These are phyloP conservation scores for Phytophthora sansomeana DNA, from an alignment of 352 stramenopile species.

Conservation along the genomic window DNA sequence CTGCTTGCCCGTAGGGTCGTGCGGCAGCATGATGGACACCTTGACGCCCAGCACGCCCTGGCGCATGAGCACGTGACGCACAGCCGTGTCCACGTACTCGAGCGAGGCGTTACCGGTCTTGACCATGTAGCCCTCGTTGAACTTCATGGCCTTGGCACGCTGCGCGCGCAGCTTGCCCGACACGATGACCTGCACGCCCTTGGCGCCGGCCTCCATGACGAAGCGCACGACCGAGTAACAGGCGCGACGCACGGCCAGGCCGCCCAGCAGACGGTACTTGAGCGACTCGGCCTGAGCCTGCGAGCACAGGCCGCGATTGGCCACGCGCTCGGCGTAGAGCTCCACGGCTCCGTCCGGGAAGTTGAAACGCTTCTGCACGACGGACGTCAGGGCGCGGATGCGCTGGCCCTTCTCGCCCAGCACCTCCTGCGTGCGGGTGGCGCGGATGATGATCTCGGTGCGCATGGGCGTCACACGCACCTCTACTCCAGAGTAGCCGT, in stretches of 20 bases:
- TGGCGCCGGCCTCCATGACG: constrained; percentile 99
- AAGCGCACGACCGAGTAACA: constrained; percentile 99
- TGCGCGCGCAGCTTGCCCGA: constrained; percentile 99
- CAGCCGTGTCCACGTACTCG: constrained; percentile 99
- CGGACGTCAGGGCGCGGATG: constrained; percentile 98
- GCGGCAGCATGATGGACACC: constrained; percentile 99
- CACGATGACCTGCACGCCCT: constrained; percentile 99
- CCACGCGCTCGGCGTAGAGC: constrained; percentile 99
- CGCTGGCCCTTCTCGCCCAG: constrained; percentile 99
- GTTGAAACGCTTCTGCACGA: constrained; percentile 99
- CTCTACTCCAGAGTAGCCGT: constrained; percentile 99
- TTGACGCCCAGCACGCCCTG: constrained; percentile 99
- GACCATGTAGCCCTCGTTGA: constrained; percentile 99
- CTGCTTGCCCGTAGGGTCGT: constrained; percentile 97
- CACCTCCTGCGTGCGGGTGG: constrained; percentile 99
- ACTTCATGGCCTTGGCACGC: constrained; percentile 99
- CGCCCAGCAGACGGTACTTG: constrained; percentile 99
- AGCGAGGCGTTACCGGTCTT: constrained; percentile 98
- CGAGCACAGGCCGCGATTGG: constrained; percentile 98
- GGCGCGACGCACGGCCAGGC: constrained; percentile 97
- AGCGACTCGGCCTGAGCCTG: constrained; percentile 99
- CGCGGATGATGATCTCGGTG: constrained; percentile 99
- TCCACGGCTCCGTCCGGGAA: constrained; percentile 96
- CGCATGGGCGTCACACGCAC: constrained; percentile 98
- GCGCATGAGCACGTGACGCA: constrained; percentile 99